phyloP scores from a whole-genome alignment of 768 basidiomycete genomes.

The Tylopilus vinaceipallidus region DNA sequence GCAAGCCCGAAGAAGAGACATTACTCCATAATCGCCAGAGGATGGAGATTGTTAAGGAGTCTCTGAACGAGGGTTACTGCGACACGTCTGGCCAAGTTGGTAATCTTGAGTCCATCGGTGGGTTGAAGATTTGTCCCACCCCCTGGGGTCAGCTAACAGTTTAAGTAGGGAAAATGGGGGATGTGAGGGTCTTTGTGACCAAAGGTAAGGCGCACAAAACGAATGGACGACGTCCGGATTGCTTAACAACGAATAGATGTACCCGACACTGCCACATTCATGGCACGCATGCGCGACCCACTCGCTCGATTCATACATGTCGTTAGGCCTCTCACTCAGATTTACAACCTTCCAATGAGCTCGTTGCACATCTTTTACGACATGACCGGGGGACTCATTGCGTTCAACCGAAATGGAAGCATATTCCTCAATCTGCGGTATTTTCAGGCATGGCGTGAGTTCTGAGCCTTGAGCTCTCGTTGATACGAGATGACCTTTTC shows the following conservation, averaged over 20 bases:
- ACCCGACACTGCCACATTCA: slow-evolving; percentile 45
- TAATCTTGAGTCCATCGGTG: slow-evolving; percentile 63
- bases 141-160: slow-evolving; percentile 2
- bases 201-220: slow-evolving; percentile 42
- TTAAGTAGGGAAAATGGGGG: slow-evolving; percentile 54
- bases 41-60: slow-evolving; percentile 73
- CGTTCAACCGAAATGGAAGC: slow-evolving; percentile 88
- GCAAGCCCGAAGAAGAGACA: slow-evolving; percentile 62
- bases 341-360: slow-evolving; percentile 72
- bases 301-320: slow-evolving; percentile 74
- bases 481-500: neutral
- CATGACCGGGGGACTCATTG: slow-evolving; percentile 74
- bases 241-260: slow-evolving; percentile 46
- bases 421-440: slow-evolving; percentile 88
- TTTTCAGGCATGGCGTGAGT: slow-evolving; percentile 84
- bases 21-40: slow-evolving; percentile 61
- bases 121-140: slow-evolving; percentile 12
- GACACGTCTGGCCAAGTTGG: slow-evolving; percentile 66
- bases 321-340: slow-evolving; percentile 57
- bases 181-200: slow-evolving; percentile 60
- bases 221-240: neutral
- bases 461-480: neutral
- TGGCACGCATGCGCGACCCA: slow-evolving; percentile 51
- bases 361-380: slow-evolving; percentile 91
- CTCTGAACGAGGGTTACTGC: slow-evolving; percentile 79